Conservation (phyloP, 306 rosid genomes). For the Rosa lucieae region DNA sequence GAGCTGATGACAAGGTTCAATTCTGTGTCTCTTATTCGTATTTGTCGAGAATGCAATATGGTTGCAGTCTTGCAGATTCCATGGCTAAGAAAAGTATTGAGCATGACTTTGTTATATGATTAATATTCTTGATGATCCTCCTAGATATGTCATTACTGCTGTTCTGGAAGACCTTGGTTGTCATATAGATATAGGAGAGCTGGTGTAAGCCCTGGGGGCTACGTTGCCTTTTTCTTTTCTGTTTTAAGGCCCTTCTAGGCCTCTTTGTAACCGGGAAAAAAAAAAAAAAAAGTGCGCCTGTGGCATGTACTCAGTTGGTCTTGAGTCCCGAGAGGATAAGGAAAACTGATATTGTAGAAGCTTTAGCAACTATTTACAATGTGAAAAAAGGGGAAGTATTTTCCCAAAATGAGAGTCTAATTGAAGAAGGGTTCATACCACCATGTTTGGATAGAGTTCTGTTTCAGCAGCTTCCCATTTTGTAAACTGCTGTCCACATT, state of each 20-base stretch:
- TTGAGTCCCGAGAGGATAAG: neutral
- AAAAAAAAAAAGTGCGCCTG: neutral
- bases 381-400: neutral
- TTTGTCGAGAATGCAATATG: neutral
- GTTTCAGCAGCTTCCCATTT: no score
- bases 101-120: neutral
- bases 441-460: no score
- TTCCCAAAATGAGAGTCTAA: neutral
- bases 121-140: neutral
- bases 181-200: neutral
- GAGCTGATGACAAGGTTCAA: neutral
- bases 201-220: neutral
- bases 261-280: neutral
- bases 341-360: neutral
- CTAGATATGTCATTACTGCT: no score
- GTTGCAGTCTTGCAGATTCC: neutral
- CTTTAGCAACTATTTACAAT: neutral
- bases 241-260: neutral
- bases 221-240: neutral
- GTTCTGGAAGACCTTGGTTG: no score
- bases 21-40: neutral
- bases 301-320: neutral
- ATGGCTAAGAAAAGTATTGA: neutral
- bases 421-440: neutral
- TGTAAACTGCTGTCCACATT: neutral